Base-by-base conservation (phyloP, 169 alveolate species). In the Eimeria necatrix region DNA sequence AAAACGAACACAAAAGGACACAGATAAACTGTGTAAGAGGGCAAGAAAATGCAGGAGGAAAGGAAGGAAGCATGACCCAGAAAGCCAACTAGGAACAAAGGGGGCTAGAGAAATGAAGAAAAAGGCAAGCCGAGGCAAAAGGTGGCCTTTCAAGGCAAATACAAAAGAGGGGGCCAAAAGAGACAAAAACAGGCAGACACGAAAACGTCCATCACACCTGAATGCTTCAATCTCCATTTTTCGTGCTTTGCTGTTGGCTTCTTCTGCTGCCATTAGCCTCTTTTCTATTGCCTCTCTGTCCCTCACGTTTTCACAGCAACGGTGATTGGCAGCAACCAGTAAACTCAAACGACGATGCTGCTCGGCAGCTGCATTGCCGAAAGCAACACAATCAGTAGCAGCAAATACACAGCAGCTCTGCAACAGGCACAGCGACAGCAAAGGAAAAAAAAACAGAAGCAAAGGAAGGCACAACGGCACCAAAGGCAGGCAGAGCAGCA, bases 231-330 rank as follows among this genome's bases (percentile, higher is more conserved):
- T 32, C 83, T 73, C 52, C 83, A 73, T 73, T 5, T 22, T 9
- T 7, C 5, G 24, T 4, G 83, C 24, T 41, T 73, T 73, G 56
- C 24, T 73, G 59, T 14, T 51, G 12, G 22, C n/a, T 22, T 20
- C 73, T 49, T 20, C 51, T 18, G 71, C 71, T 32, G 10, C 53
- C 94, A 18, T 48, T 70, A 10, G 26, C 60, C 84, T 59, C 49
- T 12, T 46, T 32, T 41, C 94, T 7, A 14, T 73, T 46, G 71
- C 86, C 86, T 41, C 59, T 22, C 56, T 78, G 76, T n/a, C 86
- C 73, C 18, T 53, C 48, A 24, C 22, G 76, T 32, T 46, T 4
- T 46, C 51, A 20, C 61, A 41, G 49, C 76, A 26, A 68, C 60
- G 48, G 6, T 9, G 83, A 59, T 48, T 61, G 9, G 12, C 12